Evolutionary conservation across 306 rosid species (phyloP).

Genomic region (Mimosa bimucronata): DNA sequence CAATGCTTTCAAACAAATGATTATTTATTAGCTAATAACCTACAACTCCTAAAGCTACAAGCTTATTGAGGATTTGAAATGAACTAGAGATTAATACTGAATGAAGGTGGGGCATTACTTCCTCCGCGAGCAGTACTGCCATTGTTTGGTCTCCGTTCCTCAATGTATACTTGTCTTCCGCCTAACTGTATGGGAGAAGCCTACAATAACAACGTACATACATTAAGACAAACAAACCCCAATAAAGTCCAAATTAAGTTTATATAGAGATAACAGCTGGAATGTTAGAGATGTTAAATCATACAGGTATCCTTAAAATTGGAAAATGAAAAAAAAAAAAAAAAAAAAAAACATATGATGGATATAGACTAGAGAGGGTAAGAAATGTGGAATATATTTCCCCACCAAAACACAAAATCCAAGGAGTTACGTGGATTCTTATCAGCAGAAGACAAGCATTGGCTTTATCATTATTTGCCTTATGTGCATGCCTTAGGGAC

Average conservation of each 20-base stretch:
- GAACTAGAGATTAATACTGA: slow-evolving; percentile 1
- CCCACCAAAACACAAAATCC: neutral
- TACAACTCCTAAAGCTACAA: neutral
- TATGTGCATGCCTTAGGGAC: neutral
- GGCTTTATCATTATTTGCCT: neutral
- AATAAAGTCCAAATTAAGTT: neutral
- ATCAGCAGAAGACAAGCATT: slow-evolving; percentile 6
- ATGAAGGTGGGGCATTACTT: slow-evolving; percentile 59
- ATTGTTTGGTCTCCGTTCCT: slow-evolving; percentile 91
- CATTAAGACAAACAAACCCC: slow-evolving; percentile 11
- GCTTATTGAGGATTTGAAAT: neutral
- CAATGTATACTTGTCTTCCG: slow-evolving; percentile 89
- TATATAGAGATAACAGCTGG: neutral
- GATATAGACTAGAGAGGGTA: neutral
- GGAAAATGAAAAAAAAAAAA: neutral
- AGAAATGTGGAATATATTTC: neutral
- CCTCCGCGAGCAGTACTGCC: slow-evolving; percentile 68
- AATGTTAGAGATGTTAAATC: neutral
- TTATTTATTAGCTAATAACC: slow-evolving; percentile 2
- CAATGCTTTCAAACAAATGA: slow-evolving; percentile 17
- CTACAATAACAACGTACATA: slow-evolving; percentile 47
- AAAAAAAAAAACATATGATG: neutral
- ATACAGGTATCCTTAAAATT: neutral
- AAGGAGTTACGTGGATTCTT: neutral
- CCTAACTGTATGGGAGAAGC: slow-evolving; percentile 91